phyloP scores from a whole-genome alignment of 192 early-diverging fungal species.

The Backusella circina region DNA sequence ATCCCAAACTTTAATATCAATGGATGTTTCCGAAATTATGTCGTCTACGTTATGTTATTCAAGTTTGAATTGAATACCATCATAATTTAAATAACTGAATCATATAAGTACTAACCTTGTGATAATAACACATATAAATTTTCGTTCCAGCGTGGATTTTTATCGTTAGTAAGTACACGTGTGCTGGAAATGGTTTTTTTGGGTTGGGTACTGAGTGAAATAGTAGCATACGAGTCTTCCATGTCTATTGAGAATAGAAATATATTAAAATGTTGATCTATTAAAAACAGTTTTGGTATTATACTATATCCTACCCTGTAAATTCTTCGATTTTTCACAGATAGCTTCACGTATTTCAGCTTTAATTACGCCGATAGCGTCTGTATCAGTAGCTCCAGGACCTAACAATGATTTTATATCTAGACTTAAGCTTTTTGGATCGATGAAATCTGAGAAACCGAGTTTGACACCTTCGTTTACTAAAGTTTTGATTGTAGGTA shows the following conservation, averaged over 20 bases:
- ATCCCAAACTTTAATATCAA: constrained; percentile 31
- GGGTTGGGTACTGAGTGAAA: constrained; percentile 18
- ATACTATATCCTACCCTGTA: neutral
- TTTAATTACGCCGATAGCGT: constrained; percentile 27
- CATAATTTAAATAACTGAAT: neutral
- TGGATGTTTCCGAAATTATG: constrained; percentile 8
- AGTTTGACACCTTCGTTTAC: constrained; percentile 23
- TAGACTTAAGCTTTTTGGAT: constrained; percentile 28
- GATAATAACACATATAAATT: constrained; percentile 16
- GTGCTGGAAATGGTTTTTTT: constrained; percentile 16
- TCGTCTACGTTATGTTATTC: constrained; percentile 13
- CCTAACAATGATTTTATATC: constrained; percentile 17
- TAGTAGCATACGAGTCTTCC: constrained; percentile 25
- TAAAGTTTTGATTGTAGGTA: constrained; percentile 19
- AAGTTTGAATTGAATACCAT: neutral
- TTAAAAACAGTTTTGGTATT: neutral
- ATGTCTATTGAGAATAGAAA: neutral
- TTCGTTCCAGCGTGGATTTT: constrained; percentile 27
- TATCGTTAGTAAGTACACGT: constrained; percentile 26
- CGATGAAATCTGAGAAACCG: constrained; percentile 17
- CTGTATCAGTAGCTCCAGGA: constrained; percentile 1
- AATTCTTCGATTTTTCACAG: neutral
- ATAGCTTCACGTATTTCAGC: constrained; percentile 23
- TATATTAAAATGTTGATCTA: neutral
- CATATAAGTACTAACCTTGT: neutral